Base-by-base conservation (phyloP, 2,329 filamentous ascomycete genomes). In the Aspergillus hortae region DNA sequence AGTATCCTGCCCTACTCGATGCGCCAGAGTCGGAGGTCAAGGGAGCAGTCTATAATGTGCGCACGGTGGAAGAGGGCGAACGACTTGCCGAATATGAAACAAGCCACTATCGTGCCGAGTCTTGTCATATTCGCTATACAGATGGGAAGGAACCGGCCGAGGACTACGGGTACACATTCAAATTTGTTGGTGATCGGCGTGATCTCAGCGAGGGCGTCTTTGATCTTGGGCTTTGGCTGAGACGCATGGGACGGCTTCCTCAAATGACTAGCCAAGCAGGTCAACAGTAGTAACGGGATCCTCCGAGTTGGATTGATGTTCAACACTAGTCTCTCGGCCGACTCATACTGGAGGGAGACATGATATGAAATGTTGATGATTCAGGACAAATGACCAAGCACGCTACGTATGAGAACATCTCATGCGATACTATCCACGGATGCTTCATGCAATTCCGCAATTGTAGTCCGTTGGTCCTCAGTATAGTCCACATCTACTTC, bases 1-100 rank as follows among this genome's bases (percentile, higher is more conserved):
- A 63, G 42, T 68, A 67, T 50, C 61, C 63, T 9, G 63, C 63
- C 35, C 51, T 67, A 0, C 15, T 63, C 2, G 57, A 61, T 53
- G 51, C 48, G 5, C 53, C 56, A 17, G 52, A 46, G 4, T 48
- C 47, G 15, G 42, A 53, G 11, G 59, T 67, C 38, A 33, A 61
- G 19, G 64, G 63, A 3, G 51, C 53, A 25, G 61, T 57, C 10
- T 67, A 61, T 51, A 44, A 59, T 54, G 59, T 67, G 21, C 21
- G 48, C 30, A 61, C 54, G 11, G 51, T 42, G 41, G 49, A 59
- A 36, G 43, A 64, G 47, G 56, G 48, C 15, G 52, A 58, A 48
- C 57, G 51, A 40, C 56, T 66, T 33, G 63, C 59, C 1, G 35
- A 9, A 1, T 64, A 65, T 55, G 61, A 66, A 51, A 67, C 58